Conservation (phyloP, 2,329 filamentous ascomycete species). For the Thielaviopsis cerberus region DNA sequence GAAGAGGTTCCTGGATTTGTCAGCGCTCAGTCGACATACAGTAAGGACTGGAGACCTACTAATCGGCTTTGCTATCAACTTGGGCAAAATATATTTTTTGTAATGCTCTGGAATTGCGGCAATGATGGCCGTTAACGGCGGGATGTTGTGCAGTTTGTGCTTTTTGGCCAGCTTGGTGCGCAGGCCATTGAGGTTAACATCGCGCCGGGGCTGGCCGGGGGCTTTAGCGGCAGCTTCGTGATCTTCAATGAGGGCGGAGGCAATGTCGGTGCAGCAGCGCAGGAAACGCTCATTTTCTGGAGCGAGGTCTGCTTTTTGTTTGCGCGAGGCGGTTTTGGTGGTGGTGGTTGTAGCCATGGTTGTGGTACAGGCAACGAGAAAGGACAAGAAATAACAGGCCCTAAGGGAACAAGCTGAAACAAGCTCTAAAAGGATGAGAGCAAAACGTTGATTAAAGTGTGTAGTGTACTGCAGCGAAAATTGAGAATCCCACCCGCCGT, state of each 20-base stretch:
- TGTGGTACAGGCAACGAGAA: too few species aligned
- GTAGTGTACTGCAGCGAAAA: not conserved
- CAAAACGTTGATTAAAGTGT: too few species aligned
- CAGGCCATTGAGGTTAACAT: slow-evolving; percentile 82
- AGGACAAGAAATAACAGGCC: not conserved
- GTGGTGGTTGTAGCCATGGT: slow-evolving; percentile 35
- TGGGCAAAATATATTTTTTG: slow-evolving; percentile 96
- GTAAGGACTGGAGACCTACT: slow-evolving; percentile 41
- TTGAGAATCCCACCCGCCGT: not conserved
- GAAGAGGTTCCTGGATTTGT: slow-evolving; percentile 58
- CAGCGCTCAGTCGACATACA: too few species aligned
- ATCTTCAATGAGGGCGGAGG: slow-evolving; percentile 82
- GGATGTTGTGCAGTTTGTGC: slow-evolving; percentile 71
- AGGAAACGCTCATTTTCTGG: slow-evolving; percentile 91
- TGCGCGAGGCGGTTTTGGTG: slow-evolving; percentile 46
- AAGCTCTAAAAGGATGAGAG: too few species aligned
- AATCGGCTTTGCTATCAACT: slow-evolving; percentile 92
- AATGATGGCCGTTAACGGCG: slow-evolving; percentile 89
- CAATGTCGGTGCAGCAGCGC: slow-evolving; percentile 87
- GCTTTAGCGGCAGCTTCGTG: slow-evolving; percentile 60
- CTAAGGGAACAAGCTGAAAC: too few species aligned
- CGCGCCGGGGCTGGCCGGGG: slow-evolving; percentile 52
- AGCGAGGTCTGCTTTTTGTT: slow-evolving; percentile 53
- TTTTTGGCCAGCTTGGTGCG: slow-evolving; percentile 82
- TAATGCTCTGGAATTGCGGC: slow-evolving; percentile 97